Evolutionary conservation across 164 flowering plant species (phyloP).

Genomic region (Liriodendron chinense): DNA sequence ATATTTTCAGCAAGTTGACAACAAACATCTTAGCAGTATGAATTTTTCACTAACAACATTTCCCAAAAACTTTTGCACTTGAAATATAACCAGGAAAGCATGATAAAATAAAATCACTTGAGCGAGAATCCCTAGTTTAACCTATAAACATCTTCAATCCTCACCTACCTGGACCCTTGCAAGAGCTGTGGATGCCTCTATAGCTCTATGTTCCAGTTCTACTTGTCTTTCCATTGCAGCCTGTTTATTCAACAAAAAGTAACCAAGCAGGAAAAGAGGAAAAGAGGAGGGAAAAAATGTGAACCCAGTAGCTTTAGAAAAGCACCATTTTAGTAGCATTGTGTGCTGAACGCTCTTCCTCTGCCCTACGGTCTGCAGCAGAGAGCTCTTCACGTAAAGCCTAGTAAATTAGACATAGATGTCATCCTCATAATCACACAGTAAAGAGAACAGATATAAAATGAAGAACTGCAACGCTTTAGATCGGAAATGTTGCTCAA

Average conservation of each 20-base stretch:
- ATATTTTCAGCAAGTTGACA: not conserved
- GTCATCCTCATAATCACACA: not conserved
- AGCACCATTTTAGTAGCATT: constrained; percentile 87
- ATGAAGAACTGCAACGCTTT: not conserved
- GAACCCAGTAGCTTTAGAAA: constrained; percentile 1
- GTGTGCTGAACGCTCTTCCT: constrained; percentile 94
- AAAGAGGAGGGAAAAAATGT: not conserved
- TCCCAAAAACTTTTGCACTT: too few relatives aligned
- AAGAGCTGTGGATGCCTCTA: constrained; percentile 87
- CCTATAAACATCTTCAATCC: not conserved
- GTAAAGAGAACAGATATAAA: not conserved
- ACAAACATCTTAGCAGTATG: too few relatives aligned
- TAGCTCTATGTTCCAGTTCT: constrained; percentile 85
- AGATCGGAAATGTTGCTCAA: not conserved
- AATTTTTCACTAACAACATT: not conserved
- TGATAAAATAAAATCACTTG: not conserved
- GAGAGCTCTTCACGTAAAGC: constrained; percentile 93
- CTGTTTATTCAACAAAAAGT: constrained; percentile 35
- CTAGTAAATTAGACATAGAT: constrained; percentile 29
- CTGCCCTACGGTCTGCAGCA: constrained; percentile 82
- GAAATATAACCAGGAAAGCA: not conserved
- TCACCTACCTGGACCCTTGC: constrained; percentile 79
- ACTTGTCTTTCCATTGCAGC: constrained; percentile 97
- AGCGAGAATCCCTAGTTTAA: not conserved
- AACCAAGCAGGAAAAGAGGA: constrained; percentile 4